phyloP scores from a whole-genome alignment of 2,329 filamentous ascomycete species.

The Xylaria sp. region DNA sequence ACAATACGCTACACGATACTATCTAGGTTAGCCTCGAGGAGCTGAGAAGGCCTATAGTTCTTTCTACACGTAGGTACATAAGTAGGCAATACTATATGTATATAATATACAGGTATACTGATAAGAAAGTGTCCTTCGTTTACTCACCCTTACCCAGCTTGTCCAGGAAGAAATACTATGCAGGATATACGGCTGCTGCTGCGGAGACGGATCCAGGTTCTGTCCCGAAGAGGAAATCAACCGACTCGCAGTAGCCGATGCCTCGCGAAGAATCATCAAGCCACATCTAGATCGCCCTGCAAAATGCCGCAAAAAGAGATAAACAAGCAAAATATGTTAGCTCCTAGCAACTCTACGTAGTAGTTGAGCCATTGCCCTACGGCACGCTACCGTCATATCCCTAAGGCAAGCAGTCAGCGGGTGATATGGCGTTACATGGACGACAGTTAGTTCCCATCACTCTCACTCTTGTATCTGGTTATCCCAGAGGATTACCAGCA shows the following conservation, averaged over 20 bases:
- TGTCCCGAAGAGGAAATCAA: conserved; percentile 25
- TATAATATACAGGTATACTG: neutral
- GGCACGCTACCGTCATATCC: neutral
- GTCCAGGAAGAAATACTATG: neutral
- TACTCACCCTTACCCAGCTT: neutral
- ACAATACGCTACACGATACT: neutral
- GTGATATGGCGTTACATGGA: conserved; percentile 3
- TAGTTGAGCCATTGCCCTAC: conserved; percentile 21
- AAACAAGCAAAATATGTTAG: neutral
- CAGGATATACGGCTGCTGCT: conserved; percentile 16
- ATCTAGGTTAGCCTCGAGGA: conserved; percentile 20
- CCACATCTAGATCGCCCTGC: conserved; percentile 17
- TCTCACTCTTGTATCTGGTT: neutral
- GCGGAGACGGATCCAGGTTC: conserved; percentile 24
- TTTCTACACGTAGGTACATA: neutral
- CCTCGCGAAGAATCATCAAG: conserved; percentile 3
- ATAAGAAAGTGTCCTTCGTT: conserved; percentile 12
- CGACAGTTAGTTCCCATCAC: neutral
- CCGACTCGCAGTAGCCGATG: conserved; percentile 11
- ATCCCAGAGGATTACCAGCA: conserved; percentile 10
- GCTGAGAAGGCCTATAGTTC: conserved; percentile 18
- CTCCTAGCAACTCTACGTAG: neutral
- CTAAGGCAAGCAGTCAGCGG: neutral
- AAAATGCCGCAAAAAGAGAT: conserved; percentile 27
- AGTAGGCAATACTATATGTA: neutral